Percentiles rank a stretch among this genome's conserved stretches.
These are phyloP conservation scores for Gnomoniopsis sp. DNA, from an alignment of 2,329 filamentous ascomycete species.

Conservation along the genomic window DNA sequence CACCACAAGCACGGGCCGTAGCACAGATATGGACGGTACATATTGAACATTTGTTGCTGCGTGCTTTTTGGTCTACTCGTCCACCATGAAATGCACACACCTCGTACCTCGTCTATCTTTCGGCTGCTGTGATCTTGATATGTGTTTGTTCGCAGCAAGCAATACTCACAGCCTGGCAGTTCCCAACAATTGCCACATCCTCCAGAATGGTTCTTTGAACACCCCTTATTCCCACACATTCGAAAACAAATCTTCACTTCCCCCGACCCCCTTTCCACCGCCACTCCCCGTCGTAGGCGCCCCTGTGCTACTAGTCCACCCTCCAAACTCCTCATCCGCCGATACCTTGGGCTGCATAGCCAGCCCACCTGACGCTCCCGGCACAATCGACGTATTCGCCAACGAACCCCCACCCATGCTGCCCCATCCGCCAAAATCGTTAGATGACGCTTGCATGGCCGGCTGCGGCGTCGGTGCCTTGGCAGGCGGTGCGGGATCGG, in stretches of 20 bases:
- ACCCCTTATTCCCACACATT: slow-evolving; percentile 81
- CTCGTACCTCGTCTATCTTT: neutral
- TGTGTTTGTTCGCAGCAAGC: neutral
- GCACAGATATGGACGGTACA: neutral
- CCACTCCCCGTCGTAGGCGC: slow-evolving; percentile 36
- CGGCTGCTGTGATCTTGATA: neutral
- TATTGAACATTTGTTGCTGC: slow-evolving; percentile 5
- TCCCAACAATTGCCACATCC: too few relatives aligned
- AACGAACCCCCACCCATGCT: slow-evolving; percentile 34
- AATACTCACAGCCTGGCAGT: too few relatives aligned
- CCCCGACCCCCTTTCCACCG: slow-evolving; percentile 48
- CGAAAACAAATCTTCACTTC: slow-evolving; percentile 83
- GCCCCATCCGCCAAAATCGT: slow-evolving; percentile 60
- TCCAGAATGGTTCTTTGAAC: too few relatives aligned
- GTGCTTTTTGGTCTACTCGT: slow-evolving; percentile 11
- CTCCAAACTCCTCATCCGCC: slow-evolving; percentile 92
- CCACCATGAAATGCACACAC: neutral
- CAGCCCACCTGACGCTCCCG: slow-evolving; percentile 63
- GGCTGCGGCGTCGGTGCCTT: slow-evolving; percentile 41
- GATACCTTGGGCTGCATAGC: slow-evolving; percentile 65
- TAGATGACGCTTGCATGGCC: slow-evolving; percentile 28
- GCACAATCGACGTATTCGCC: slow-evolving; percentile 57
- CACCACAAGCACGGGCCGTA: too few relatives aligned
- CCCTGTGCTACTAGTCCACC: slow-evolving; percentile 76
- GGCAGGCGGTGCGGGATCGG: slow-evolving; percentile 49